Conservation (phyloP, 2,329 filamentous ascomycete genomes). For the Aspergillus costaricaensis region DNA sequence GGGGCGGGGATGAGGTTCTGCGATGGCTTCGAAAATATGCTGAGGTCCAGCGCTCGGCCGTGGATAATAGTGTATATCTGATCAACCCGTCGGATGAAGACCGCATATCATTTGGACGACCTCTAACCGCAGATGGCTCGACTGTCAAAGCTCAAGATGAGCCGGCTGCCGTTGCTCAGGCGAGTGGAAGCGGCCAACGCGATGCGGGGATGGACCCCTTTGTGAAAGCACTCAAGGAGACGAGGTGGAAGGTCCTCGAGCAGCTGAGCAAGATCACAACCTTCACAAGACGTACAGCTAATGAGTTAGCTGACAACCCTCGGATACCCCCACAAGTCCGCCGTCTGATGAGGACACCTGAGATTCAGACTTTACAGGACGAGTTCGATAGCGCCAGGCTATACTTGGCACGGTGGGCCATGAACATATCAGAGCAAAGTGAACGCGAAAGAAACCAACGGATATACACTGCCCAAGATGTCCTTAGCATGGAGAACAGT, state of each 20-base stretch:
- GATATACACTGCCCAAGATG: conserved; percentile 91
- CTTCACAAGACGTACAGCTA: conserved; percentile 87
- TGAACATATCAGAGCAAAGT: conserved; percentile 97
- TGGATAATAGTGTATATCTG: conserved; percentile 88
- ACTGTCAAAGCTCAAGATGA: conserved; percentile 37
- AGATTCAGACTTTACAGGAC: conserved; percentile 92
- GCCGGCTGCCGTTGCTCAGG: conserved; percentile 38
- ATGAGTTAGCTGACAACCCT: conserved; percentile 88
- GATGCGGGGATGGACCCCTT: conserved; percentile 89
- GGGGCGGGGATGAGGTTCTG: conserved; percentile 94
- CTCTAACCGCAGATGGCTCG: conserved; percentile 47
- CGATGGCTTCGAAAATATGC: conserved; percentile 87
- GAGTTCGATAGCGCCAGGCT: conserved; percentile 96
- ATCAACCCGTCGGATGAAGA: conserved; percentile 87
- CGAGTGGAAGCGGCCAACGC: conserved; percentile 35
- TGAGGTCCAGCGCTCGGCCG: conserved; percentile 75
- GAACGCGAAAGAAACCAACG: conserved; percentile 81
- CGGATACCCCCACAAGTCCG: conserved; percentile 86
- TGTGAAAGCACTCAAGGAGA: conserved; percentile 90
- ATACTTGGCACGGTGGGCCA: conserved; percentile 94
- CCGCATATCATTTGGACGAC: conserved; percentile 70
- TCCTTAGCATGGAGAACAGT: conserved; percentile 90
- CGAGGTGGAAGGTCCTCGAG: conserved; percentile 93
- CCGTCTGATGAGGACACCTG: conserved; percentile 81
- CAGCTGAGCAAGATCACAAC: conserved; percentile 97